Evolutionary conservation across 345 rosid genomes (phyloP), one percentile per base, ranked within the genome.

Genomic region (Citrus mangshanensis): DNA sequence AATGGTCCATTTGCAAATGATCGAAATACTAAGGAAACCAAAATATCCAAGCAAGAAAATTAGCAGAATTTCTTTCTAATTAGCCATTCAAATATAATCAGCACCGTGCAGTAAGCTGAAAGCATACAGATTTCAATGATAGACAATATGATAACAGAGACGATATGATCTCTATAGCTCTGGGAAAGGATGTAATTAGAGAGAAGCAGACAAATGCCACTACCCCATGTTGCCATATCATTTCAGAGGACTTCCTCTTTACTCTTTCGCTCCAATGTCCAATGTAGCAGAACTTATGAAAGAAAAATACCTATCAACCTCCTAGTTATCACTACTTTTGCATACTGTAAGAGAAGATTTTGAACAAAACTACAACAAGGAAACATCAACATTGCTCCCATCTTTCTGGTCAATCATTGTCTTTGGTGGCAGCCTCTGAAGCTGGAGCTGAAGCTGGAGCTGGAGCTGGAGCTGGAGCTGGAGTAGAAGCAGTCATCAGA

Each of bases 401-500:
- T 73, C 55, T 12, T 9, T 37, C 27, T 70, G 28, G 25, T 86
- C 87, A 81, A 78, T 84, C 81, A 65, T 90, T 78, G 28, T 72
- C 87, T 54, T 87, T 75, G 1, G 83, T 2, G 2, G 73, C 82
- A 2, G 24, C 75, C 10, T 73, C 84, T 0, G 84, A 61, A 7
- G 78, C 68, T 46, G 75, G 54, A 24, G 58, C 42, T 46, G 75
- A 40, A 24, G 58, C 42, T 71, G 82, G 8, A 37, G 9, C 40
- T 37, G 40, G 81, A 24, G 84, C 81, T 30, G 30, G 54, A 24
- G 58, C 42, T 71, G 82, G 40, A 37, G 40, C 40, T 37, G 40
- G 82, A 24, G 85, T 79, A 19, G 81, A 82, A 25, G 89, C 81
- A 27, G 79, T 79, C 91, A 92, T 89, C 86, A 94, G 77, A 16